Evolutionary conservation across 2,329 filamentous ascomycete genomes (phyloP).

Genomic region (Fulvia fulva): DNA sequence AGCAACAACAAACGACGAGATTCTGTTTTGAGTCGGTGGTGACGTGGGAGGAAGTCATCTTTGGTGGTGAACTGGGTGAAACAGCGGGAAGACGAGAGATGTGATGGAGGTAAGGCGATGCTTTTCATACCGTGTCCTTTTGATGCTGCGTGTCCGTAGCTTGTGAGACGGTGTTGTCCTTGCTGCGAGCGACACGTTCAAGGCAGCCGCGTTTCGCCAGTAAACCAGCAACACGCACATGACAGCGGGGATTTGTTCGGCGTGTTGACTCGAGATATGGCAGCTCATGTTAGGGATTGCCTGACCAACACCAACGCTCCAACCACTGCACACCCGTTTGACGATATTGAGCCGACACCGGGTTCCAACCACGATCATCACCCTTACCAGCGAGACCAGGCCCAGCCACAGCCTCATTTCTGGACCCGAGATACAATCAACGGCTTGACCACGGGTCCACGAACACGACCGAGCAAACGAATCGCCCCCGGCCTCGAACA

Average conservation of each 20-base stretch:
- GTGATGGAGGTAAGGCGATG: background rate
- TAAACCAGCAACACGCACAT: background rate
- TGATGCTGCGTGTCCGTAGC: background rate
- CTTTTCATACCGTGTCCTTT: background rate
- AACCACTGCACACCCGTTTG: background rate
- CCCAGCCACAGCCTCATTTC: constrained; percentile 6
- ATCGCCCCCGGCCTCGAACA: constrained; percentile 42
- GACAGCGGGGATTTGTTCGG: background rate
- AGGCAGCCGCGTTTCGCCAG: background rate
- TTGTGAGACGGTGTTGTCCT: background rate
- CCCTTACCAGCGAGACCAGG: constrained; percentile 26
- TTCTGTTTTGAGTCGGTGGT: background rate
- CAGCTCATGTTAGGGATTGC: background rate
- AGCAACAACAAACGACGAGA: background rate
- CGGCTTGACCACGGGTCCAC: background rate
- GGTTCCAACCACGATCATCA: constrained; percentile 4
- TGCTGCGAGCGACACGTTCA: background rate
- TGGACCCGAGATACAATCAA: background rate
- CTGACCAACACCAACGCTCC: background rate
- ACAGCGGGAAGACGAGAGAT: background rate
- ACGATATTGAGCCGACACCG: background rate
- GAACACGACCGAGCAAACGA: constrained; percentile 29
- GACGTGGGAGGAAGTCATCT: background rate
- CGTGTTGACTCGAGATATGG: background rate
- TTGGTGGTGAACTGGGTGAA: background rate